These are phyloP conservation scores for Metschnikowia continentalis DNA, from an alignment of 805 yeast genomes.

Conservation along the genomic window DNA sequence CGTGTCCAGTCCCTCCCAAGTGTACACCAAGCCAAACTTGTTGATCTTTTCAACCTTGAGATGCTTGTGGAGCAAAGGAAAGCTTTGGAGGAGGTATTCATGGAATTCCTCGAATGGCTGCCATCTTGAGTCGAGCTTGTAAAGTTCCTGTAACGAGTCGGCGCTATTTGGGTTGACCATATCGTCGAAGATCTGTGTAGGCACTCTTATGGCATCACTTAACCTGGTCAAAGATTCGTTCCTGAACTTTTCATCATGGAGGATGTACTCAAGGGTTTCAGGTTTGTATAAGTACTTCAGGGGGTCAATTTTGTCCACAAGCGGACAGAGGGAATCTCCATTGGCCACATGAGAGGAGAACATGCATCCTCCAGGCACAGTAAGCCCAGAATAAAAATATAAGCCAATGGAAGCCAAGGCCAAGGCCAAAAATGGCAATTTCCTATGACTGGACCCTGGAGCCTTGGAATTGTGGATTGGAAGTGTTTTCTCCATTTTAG, in stretches of 20 bases:
- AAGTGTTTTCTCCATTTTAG: conserved; percentile 1
- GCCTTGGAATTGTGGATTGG: background rate
- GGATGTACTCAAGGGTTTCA: conserved; percentile 21
- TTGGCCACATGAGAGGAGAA: conserved; percentile 1
- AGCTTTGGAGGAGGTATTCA: conserved; percentile 46
- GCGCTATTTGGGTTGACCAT: conserved; percentile 27
- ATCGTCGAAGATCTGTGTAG: conserved; percentile 32
- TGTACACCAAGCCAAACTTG: conserved; percentile 57
- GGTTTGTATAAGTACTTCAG: conserved; percentile 18
- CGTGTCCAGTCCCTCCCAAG: conserved; percentile 54
- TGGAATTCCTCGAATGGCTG: conserved; percentile 41
- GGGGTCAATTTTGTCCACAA: conserved; percentile 31
- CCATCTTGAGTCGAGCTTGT: conserved; percentile 21
- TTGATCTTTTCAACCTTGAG: conserved; percentile 48
- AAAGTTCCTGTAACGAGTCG: conserved; percentile 23
- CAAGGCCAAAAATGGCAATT: background rate
- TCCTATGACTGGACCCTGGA: background rate
- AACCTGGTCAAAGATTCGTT: conserved; percentile 21
- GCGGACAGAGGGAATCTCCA: conserved; percentile 35
- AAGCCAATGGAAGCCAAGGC: background rate
- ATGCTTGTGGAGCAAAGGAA: conserved; percentile 49
- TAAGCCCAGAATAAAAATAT: background rate
- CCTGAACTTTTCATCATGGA: conserved; percentile 24
- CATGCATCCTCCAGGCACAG: background rate
- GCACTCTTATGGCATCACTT: conserved; percentile 26